Conservation (phyloP, 768 basidiomycete species). For the Gymnopilus junonius region DNA sequence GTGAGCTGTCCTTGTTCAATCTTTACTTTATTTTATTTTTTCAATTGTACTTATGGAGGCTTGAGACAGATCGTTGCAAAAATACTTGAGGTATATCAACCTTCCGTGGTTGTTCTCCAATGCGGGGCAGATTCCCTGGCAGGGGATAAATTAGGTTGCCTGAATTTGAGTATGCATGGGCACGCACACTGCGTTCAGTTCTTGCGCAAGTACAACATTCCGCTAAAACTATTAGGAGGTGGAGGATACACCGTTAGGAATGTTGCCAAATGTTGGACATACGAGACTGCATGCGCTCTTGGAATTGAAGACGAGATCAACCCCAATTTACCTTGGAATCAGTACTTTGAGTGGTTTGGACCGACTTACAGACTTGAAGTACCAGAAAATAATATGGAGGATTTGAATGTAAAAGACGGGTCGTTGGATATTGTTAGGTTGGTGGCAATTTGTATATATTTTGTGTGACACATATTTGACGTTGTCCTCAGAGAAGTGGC, state of each 20-base stretch:
- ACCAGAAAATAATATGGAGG: constrained; percentile 91
- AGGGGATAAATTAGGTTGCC: constrained; percentile 94
- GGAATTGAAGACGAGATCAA: constrained; percentile 82
- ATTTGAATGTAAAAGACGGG: constrained; percentile 81
- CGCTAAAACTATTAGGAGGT: constrained; percentile 90
- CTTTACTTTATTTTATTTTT: not conserved
- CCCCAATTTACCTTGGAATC: constrained; percentile 80
- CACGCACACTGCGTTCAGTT: constrained; percentile 93
- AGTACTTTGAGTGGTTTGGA: constrained; percentile 97
- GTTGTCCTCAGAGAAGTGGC: constrained; percentile 34
- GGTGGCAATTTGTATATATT: constrained; percentile 26
- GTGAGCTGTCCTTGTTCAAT: constrained; percentile 59
- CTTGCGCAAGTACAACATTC: constrained; percentile 80
- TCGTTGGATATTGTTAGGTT: constrained; percentile 82
- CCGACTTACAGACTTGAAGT: constrained; percentile 95
- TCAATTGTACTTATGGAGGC: not conserved
- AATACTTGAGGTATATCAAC: constrained; percentile 87
- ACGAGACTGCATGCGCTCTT: constrained; percentile 93
- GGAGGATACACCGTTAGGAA: constrained; percentile 99
- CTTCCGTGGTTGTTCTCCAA: constrained; percentile 88
- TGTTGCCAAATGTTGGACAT: constrained; percentile 93
- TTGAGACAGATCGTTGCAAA: constrained; percentile 70
- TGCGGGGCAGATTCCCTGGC: constrained; percentile 96
- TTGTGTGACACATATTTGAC: constrained; percentile 2
- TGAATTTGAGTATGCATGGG: constrained; percentile 95